Evolutionary conservation across 2,329 filamentous ascomycete genomes (phyloP).

Genomic region (Fusarium beomiforme): DNA sequence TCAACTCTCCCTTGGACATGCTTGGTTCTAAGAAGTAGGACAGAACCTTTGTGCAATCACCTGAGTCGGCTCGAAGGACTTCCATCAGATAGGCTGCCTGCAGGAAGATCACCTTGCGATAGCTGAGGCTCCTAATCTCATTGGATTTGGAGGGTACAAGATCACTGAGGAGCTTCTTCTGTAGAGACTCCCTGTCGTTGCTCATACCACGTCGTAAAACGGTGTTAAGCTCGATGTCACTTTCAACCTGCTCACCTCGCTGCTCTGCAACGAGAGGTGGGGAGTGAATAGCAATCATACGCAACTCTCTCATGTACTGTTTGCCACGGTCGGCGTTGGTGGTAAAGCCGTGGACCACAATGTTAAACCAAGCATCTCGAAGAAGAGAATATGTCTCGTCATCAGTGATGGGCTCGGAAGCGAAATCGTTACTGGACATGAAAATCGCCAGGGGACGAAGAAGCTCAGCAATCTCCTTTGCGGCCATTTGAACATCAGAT

Average conservation of each 20-base stretch:
- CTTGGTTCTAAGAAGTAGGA: conserved; percentile 96
- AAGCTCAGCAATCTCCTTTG: conserved; percentile 87
- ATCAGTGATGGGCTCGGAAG: conserved; percentile 59
- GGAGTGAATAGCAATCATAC: conserved; percentile 86
- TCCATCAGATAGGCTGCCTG: conserved; percentile 92
- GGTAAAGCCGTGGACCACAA: conserved; percentile 91
- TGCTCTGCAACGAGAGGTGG: conserved; percentile 89
- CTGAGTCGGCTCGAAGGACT: conserved; percentile 83
- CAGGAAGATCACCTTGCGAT: conserved; percentile 91
- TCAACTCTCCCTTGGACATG: conserved; percentile 72
- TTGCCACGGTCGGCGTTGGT: conserved; percentile 77
- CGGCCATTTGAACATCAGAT: conserved; percentile 82
- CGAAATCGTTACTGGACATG: conserved; percentile 73
- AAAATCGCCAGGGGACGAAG: conserved; percentile 88
- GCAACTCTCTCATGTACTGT: conserved; percentile 79
- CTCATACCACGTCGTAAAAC: conserved; percentile 88
- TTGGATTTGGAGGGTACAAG: conserved; percentile 80
- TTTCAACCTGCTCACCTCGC: conserved; percentile 89
- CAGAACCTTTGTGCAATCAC: conserved; percentile 89
- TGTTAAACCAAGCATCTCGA: conserved; percentile 97
- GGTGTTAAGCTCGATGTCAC: conserved; percentile 96
- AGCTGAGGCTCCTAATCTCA: conserved; percentile 84
- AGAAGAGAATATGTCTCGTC: conserved; percentile 79
- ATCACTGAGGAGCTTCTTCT: conserved; percentile 80
- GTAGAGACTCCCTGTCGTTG: conserved; percentile 78